Conservation (phyloP, 768 basidiomycete genomes). For the Tephrocybe sp. region DNA sequence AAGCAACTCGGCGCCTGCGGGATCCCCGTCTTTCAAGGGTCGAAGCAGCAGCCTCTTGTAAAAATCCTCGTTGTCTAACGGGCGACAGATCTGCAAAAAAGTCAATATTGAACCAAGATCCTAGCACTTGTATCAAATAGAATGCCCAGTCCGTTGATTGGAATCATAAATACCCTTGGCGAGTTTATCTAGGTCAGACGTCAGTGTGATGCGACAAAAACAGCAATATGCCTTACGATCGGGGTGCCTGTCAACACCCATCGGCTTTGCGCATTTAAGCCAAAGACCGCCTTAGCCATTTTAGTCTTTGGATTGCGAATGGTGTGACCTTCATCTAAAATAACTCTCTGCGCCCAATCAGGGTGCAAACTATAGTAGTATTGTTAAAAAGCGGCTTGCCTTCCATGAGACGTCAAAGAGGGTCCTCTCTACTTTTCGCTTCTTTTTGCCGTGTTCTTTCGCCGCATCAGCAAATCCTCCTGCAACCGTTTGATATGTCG, state of each 20-base stretch:
- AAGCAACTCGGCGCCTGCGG: slow-evolving; percentile 68
- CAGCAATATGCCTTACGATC: slow-evolving; percentile 56
- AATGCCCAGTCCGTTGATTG: neutral
- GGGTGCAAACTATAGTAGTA: neutral
- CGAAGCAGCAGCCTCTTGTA: slow-evolving; percentile 79
- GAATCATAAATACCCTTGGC: slow-evolving; percentile 49
- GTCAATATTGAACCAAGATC: slow-evolving; percentile 86
- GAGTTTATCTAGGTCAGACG: slow-evolving; percentile 64
- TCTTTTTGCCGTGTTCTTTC: slow-evolving; percentile 46
- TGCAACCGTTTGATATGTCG: slow-evolving; percentile 76
- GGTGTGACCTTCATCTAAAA: slow-evolving; percentile 88
- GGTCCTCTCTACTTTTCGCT: slow-evolving; percentile 55
- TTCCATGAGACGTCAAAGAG: slow-evolving; percentile 83
- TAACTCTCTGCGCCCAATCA: slow-evolving; percentile 57
- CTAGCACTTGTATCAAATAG: slow-evolving; percentile 31
- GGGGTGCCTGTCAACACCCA: slow-evolving; percentile 88
- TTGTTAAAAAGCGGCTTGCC: slow-evolving; percentile 35
- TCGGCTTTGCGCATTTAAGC: slow-evolving; percentile 65
- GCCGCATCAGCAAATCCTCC: slow-evolving; percentile 47
- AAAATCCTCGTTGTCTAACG: slow-evolving; percentile 80
- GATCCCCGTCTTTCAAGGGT: slow-evolving; percentile 70
- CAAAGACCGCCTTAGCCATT: slow-evolving; percentile 70
- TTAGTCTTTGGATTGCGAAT: slow-evolving; percentile 88
- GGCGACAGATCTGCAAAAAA: slow-evolving; percentile 84
- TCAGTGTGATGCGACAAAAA: slow-evolving; percentile 1